phyloP scores from a whole-genome alignment of 2,329 filamentous ascomycete species.

The Fusarium fracticaudum region DNA sequence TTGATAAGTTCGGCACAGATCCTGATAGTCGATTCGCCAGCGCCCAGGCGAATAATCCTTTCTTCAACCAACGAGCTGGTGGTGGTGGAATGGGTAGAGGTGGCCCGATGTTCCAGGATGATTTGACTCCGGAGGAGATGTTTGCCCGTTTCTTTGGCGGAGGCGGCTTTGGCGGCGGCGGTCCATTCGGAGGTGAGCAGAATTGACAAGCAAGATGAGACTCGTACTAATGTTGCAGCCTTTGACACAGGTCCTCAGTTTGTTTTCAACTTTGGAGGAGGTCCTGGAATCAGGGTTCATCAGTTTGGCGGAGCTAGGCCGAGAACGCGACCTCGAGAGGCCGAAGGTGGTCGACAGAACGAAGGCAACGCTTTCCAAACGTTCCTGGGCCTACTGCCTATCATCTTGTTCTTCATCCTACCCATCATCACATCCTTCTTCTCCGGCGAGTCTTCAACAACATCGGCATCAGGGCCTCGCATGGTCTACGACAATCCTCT shows the following conservation, averaged over 20 bases:
- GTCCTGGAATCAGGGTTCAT: slow-evolving; percentile 91
- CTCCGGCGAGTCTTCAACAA: slow-evolving; percentile 56
- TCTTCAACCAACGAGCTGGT: slow-evolving; percentile 64
- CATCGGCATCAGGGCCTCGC: slow-evolving; percentile 62
- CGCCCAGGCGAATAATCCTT: slow-evolving; percentile 68
- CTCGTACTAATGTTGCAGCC: slow-evolving; percentile 49
- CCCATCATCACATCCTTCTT: slow-evolving; percentile 86
- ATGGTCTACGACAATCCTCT: slow-evolving; percentile 79
- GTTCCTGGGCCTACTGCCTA: slow-evolving; percentile 81
- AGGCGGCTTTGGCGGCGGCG: slow-evolving; percentile 74
- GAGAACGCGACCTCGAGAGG: slow-evolving; percentile 76
- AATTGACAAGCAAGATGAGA: background rate
- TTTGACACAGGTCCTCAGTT: slow-evolving; percentile 88
- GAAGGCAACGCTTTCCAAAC: slow-evolving; percentile 64
- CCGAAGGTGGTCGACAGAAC: slow-evolving; percentile 58
- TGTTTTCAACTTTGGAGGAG: slow-evolving; percentile 93
- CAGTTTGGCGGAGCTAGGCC: slow-evolving; percentile 89
- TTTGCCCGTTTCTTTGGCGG: slow-evolving; percentile 96
- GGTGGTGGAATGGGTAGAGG: slow-evolving; percentile 56
- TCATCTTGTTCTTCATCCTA: slow-evolving; percentile 88
- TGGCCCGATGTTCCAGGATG: slow-evolving; percentile 81
- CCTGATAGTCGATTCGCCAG: slow-evolving; percentile 86
- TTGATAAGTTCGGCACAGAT: slow-evolving; percentile 88
- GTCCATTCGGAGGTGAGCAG: slow-evolving; percentile 55
- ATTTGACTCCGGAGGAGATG: slow-evolving; percentile 95